A percentile compares a stretch with the other conserved stretches of the same genome.
Evolutionary conservation across 805 yeast genomes (phyloP).

Genomic region (Kazachstania bromeliacearum): DNA sequence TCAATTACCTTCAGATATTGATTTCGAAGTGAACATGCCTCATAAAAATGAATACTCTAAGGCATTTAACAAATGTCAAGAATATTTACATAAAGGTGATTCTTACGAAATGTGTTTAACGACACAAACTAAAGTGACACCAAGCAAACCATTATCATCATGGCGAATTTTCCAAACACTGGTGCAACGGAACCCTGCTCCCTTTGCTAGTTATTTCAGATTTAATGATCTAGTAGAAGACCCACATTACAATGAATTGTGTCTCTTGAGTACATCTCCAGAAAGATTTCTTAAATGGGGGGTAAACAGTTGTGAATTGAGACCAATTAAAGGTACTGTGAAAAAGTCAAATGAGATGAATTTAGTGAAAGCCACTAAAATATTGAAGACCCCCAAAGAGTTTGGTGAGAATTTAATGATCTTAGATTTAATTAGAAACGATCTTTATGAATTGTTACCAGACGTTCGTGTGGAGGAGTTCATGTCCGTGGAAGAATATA

Average conservation of each 20-base stretch:
- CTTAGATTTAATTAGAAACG: conserved; percentile 91
- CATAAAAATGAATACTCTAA: conserved; percentile 41
- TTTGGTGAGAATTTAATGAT: conserved; percentile 95
- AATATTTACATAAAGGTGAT: conserved; percentile 65
- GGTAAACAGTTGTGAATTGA: conserved; percentile 52
- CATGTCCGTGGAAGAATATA: conserved; percentile 88
- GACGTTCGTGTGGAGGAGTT: conserved; percentile 64
- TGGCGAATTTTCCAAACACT: conserved; percentile 78
- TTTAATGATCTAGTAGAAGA: conserved; percentile 40
- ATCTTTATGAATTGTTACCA: conserved; percentile 57
- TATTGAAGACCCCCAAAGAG: conserved; percentile 80
- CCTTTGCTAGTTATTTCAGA: conserved; percentile 74
- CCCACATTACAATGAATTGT: conserved; percentile 35
- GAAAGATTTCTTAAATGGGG: conserved; percentile 87
- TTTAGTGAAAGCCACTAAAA: conserved; percentile 47
- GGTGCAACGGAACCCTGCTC: conserved; percentile 75
- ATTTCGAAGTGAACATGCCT: conserved; percentile 39
- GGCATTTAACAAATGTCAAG: conserved; percentile 56
- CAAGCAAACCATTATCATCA: conserved; percentile 42
- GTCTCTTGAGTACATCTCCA: conserved; percentile 81
- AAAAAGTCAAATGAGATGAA: conserved; percentile 49
- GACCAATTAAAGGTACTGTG: conserved; percentile 97
- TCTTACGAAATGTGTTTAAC: conserved; percentile 92
- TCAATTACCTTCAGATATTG: conserved; percentile 14
- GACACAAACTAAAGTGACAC: conserved; percentile 51